Evolutionary conservation across 2,329 filamentous ascomycete genomes (phyloP).

Genomic region (Knufia fluminis): DNA sequence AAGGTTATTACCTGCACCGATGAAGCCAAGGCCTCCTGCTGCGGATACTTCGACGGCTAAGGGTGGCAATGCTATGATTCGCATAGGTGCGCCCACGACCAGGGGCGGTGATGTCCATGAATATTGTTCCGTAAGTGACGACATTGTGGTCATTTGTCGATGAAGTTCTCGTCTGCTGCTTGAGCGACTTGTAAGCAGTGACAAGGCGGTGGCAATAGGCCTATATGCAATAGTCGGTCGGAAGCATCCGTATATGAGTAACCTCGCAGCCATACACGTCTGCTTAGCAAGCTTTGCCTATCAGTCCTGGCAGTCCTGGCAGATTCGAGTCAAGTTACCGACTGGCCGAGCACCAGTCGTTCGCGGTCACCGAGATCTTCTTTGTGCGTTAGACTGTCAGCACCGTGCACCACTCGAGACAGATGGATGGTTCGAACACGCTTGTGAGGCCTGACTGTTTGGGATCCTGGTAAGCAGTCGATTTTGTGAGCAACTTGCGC

Average conservation of each 20-base stretch:
- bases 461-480: no score
- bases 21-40: conserved; percentile 47
- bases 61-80: conserved; percentile 46
- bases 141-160: conserved; percentile 11
- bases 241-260: not conserved
- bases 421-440: no score
- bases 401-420: no score
- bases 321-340: no score
- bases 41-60: conserved; percentile 53
- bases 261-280: not conserved
- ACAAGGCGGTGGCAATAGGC: not conserved
- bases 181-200: conserved; percentile 11
- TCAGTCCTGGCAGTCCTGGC: no score
- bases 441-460: no score
- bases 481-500: no score
- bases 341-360: no score
- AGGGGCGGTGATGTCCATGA: conserved; percentile 52
- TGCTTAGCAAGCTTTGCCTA: no score
- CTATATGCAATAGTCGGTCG: not conserved
- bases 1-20: conserved; percentile 47
- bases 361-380: no score
- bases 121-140: conserved; percentile 31
- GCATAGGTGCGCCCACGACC: conserved; percentile 60
- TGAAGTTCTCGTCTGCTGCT: conserved; percentile 16
- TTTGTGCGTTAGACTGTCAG: no score